Evolutionary conservation across 2,329 filamentous ascomycete species (phyloP).

Genomic region (Arthrobotrys sphaeroides): DNA sequence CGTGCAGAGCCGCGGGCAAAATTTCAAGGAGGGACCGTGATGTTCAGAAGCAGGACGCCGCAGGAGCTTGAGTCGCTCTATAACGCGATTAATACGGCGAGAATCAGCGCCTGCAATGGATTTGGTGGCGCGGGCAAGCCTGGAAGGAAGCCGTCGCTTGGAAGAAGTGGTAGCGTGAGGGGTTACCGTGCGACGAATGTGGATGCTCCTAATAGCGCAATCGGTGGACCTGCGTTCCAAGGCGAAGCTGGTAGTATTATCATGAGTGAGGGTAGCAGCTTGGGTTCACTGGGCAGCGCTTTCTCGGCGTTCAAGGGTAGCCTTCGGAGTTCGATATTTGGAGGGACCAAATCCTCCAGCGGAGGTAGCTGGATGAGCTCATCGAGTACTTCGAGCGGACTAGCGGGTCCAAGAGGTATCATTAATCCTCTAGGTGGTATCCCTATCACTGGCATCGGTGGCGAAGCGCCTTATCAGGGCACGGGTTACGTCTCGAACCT

Average conservation of each 20-base stretch:
- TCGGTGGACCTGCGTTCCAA: constrained; percentile 14
- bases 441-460: constrained; percentile 52
- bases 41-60: constrained; percentile 82
- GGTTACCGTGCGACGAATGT: constrained; percentile 47
- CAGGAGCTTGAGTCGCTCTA: constrained; percentile 85
- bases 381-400: constrained; percentile 43
- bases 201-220: constrained; percentile 5
- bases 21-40: constrained; percentile 72
- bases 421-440: constrained; percentile 53
- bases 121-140: constrained; percentile 56
- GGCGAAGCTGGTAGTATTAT: constrained; percentile 61
- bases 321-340: constrained; percentile 49
- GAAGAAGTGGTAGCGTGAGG: constrained; percentile 60
- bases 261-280: constrained; percentile 67
- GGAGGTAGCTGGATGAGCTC: constrained; percentile 52
- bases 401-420: constrained; percentile 47
- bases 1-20: constrained; percentile 81
- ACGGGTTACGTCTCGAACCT: constrained; percentile 72
- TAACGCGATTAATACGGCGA: constrained; percentile 83
- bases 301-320: constrained; percentile 74
- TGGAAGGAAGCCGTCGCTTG: constrained; percentile 63
- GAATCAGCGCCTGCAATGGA: constrained; percentile 79
- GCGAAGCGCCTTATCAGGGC: constrained; percentile 49
- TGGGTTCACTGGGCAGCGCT: constrained; percentile 69
- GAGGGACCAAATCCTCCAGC: constrained; percentile 40